Conservation (phyloP, 805 yeast species). For the Candida oleophila region DNA sequence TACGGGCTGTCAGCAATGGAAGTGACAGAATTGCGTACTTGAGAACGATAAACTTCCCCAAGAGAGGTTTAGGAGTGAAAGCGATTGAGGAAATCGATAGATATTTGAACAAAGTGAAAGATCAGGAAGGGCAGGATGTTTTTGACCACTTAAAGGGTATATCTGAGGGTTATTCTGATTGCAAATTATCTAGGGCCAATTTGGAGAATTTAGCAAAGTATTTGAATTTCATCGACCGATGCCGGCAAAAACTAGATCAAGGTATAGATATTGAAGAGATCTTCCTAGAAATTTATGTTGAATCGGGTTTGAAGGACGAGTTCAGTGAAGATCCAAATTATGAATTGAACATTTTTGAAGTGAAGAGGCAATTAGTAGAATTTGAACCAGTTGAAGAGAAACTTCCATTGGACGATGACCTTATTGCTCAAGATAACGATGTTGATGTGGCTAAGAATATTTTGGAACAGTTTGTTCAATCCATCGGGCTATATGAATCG, state of each 20-base stretch:
- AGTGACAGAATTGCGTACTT: constrained; percentile 60
- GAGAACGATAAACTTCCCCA: constrained; percentile 58
- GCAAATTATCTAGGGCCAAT: constrained; percentile 14
- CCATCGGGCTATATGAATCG: constrained; percentile 35
- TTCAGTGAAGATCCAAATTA: constrained; percentile 25
- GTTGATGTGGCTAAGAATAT: constrained; percentile 8
- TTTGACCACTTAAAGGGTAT: constrained; percentile 11
- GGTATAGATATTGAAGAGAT: constrained; percentile 8
- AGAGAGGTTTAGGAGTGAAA: constrained; percentile 66
- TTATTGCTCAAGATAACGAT: constrained; percentile 8
- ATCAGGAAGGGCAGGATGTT: constrained; percentile 4
- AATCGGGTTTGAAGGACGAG: constrained; percentile 30
- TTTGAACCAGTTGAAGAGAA: constrained; percentile 32
- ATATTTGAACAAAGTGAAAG: not conserved
- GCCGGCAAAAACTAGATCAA: constrained; percentile 9
- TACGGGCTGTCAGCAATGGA: constrained; percentile 60
- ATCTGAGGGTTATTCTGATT: not conserved
- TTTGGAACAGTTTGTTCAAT: constrained; percentile 26
- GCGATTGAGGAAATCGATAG: constrained; percentile 37
- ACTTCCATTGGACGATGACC: constrained; percentile 14
- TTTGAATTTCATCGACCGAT: constrained; percentile 22
- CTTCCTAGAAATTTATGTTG: constrained; percentile 23
- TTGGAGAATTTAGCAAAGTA: constrained; percentile 20
- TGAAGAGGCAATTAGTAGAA: constrained; percentile 32
- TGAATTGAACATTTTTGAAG: constrained; percentile 39